These are phyloP conservation scores for Gastrolobium bilobum DNA, from an alignment of 306 rosid species.

Conservation along the genomic window DNA sequence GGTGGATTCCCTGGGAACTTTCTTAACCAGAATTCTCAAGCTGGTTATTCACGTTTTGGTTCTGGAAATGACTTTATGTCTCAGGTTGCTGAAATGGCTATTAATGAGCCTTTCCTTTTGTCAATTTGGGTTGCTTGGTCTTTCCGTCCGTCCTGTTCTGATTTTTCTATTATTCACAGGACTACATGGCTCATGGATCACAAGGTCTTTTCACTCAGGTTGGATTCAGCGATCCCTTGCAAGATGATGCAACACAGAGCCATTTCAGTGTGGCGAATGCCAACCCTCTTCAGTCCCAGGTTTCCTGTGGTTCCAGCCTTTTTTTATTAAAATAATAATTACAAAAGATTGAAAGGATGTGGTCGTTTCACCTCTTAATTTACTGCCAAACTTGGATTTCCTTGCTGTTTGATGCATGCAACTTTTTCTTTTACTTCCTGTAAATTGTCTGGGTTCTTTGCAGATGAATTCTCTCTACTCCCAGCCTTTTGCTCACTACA, in stretches of 20 bases:
- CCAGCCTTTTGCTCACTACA: slow-evolving; percentile 97
- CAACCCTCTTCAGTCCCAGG: slow-evolving; percentile 97
- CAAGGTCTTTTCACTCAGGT: slow-evolving; percentile 96
- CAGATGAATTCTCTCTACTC: slow-evolving; percentile 97
- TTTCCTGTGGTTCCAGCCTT: slow-evolving; percentile 48
- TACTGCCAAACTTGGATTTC: slow-evolving; percentile 11
- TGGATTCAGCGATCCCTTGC: slow-evolving; percentile 90
- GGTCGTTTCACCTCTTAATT: slow-evolving; percentile 9
- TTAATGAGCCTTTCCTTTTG: neutral
- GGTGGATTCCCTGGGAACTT: slow-evolving; percentile 95
- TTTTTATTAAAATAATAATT: neutral
- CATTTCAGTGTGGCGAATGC: slow-evolving; percentile 83
- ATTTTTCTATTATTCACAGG: slow-evolving; percentile 60
- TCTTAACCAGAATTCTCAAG: slow-evolving; percentile 92
- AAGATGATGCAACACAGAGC: slow-evolving; percentile 88
- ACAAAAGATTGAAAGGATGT: slow-evolving; percentile 7
- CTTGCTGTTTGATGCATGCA: slow-evolving; percentile 19
- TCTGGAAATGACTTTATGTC: slow-evolving; percentile 98
- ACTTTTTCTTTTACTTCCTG: neutral
- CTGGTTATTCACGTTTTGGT: slow-evolving; percentile 96
- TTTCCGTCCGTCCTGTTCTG: slow-evolving; percentile 18
- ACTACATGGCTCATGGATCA: slow-evolving; percentile 93
- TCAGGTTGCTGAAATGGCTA: slow-evolving; percentile 68
- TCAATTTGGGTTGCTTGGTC: slow-evolving; percentile 1
- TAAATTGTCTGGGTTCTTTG: slow-evolving; percentile 37